Base-by-base conservation (phyloP, 495 filamentous ascomycete genomes). In the Penicillium paradoxum region DNA sequence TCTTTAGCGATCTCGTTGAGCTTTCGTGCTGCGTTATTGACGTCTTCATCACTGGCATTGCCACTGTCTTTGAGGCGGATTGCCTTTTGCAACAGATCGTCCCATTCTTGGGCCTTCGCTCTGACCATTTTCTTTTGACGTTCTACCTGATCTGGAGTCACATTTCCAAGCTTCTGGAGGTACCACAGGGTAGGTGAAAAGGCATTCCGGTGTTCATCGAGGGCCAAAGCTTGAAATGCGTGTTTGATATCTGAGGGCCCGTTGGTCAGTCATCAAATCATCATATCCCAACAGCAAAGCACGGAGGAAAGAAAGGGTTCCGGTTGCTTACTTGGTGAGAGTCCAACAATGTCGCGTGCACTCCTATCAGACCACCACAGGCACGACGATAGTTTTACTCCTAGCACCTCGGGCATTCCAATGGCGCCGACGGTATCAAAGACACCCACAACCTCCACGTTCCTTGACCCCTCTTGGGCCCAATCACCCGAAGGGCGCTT, bases 191-290 rank as follows among this genome's bases (percentile, higher is more conserved):
- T 75, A 0, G 83, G 82, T 6, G 63, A 48, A 55, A 82, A 84
- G 3, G 79, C 66, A 2, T 64, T 65, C 5, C 82, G 72, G 10
- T 67, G 58, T 57, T 85, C 82, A 42, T 85, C 82, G 3, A 86
- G 61, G 8, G 81, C 74, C 11, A 85, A 56, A 18, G 81, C 82
- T 22, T 86, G 83, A 56, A 77, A 85, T 2, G 83, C 83, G 55
- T 84, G 67, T 41, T 78, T 65, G 48, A 85, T 75, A 44, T 76
- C 49, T 51, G 15, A 45, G n/a, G 24, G 57, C 54, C 48, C 68
- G 53, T 40, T 57, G 64, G 24, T 55, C 25, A 41, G 13, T 50
- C 27, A 38, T 36, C 8, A 44, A 30, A 4, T 21, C 0, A 24
- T 1, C 11, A 22, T 33, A 1, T 3, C 13, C 9, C 15, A 17